phyloP scores from a whole-genome alignment of 2,329 filamentous ascomycete genomes.

The Aspergillus carbonarius region DNA sequence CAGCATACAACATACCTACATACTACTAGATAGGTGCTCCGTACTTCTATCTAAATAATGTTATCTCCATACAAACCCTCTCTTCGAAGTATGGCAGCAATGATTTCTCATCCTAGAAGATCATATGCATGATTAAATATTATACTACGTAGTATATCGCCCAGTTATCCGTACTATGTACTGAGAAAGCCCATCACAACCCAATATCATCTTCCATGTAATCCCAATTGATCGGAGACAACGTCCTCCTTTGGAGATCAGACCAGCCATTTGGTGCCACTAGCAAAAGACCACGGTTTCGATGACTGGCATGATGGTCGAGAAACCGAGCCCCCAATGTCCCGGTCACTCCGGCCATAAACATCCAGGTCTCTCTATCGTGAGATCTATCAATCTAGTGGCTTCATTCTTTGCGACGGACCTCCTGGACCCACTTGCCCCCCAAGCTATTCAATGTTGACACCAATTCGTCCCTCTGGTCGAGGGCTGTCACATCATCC shows the following conservation, averaged over 20 bases:
- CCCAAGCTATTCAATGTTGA: conserved; percentile 72
- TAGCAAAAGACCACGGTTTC: neutral
- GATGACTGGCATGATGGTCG: neutral
- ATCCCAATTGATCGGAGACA: neutral
- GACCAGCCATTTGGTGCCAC: neutral
- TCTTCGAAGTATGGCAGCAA: neutral
- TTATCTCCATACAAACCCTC: neutral
- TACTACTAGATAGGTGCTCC: no score
- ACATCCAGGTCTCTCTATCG: neutral
- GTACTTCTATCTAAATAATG: no score
- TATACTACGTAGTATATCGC: neutral
- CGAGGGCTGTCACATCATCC: conserved; percentile 76
- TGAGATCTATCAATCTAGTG: neutral
- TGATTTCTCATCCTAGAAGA: neutral
- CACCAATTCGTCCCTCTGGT: conserved; percentile 64
- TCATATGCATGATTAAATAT: neutral
- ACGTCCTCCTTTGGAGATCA: neutral
- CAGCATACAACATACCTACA: no score
- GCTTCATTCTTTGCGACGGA: conserved; percentile 23
- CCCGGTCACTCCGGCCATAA: neutral
- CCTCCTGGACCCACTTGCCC: conserved; percentile 60
- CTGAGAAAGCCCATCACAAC: neutral
- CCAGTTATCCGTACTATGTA: neutral
- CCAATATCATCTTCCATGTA: neutral
- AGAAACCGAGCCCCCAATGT: neutral